phyloP scores from a whole-genome alignment of 192 early-diverging fungal species.

The Pilaira anomala region DNA sequence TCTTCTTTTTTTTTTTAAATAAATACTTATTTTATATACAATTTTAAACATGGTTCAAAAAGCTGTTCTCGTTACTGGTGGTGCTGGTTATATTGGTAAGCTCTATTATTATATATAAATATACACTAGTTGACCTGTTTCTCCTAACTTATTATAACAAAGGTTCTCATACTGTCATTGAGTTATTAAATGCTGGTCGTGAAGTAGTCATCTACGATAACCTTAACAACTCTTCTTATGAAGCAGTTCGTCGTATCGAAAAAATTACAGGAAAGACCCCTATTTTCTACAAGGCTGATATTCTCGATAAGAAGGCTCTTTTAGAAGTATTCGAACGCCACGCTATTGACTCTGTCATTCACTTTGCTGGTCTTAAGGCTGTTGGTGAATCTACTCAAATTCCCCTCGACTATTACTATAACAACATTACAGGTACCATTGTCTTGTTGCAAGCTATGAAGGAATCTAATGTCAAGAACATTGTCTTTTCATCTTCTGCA shows the following conservation, averaged over 20 bases:
- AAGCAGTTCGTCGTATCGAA: slow-evolving; percentile 70
- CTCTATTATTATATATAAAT: background rate
- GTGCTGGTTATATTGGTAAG: slow-evolving; percentile 82
- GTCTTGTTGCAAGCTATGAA: slow-evolving; percentile 80
- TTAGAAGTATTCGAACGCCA: slow-evolving; percentile 62
- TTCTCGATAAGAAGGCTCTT: slow-evolving; percentile 70
- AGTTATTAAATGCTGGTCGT: slow-evolving; percentile 65
- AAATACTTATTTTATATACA: background rate
- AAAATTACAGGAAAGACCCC: slow-evolving; percentile 55
- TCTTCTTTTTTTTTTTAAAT: background rate
- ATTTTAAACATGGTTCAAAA: slow-evolving; percentile 23
- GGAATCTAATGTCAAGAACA: slow-evolving; percentile 72
- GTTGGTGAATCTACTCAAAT: slow-evolving; percentile 78
- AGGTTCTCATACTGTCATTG: slow-evolving; percentile 83
- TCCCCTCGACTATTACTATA: slow-evolving; percentile 88
- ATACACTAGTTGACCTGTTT: background rate
- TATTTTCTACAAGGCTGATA: slow-evolving; percentile 75
- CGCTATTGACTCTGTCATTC: slow-evolving; percentile 61
- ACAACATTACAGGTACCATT: slow-evolving; percentile 88
- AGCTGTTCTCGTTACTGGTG: slow-evolving; percentile 61
- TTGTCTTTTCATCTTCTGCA: slow-evolving; percentile 93
- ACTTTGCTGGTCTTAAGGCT: slow-evolving; percentile 87
- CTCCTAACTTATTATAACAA: background rate
- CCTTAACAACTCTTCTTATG: slow-evolving; percentile 71
- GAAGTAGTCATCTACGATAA: slow-evolving; percentile 89